phyloP scores from a whole-genome alignment of 2,329 filamentous ascomycete genomes.

The Fusarium protoensiforme region DNA sequence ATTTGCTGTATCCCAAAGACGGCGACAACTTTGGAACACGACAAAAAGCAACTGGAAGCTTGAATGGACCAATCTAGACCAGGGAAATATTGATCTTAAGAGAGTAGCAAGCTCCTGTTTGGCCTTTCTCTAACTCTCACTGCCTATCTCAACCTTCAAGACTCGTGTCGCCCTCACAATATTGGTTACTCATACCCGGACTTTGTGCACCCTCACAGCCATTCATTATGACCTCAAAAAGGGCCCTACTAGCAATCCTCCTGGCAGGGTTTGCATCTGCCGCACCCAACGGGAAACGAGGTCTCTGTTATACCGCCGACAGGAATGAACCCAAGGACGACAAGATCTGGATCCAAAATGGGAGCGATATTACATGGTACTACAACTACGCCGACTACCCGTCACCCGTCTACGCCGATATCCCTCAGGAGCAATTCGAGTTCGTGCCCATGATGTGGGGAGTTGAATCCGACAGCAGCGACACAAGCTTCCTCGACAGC shows the following conservation, averaged over 20 bases:
- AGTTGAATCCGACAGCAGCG: conserved; percentile 56
- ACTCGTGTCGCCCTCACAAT: background rate
- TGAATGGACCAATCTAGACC: background rate
- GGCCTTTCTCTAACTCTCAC: background rate
- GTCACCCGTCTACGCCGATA: conserved; percentile 60
- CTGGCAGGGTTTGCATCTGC: conserved; percentile 41
- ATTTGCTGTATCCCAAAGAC: background rate
- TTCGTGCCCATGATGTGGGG: conserved; percentile 89
- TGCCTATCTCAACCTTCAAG: background rate
- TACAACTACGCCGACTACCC: conserved; percentile 79
- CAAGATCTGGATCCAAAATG: conserved; percentile 68
- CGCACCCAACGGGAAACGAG: conserved; percentile 68
- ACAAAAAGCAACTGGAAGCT: background rate
- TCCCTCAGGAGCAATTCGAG: conserved; percentile 68
- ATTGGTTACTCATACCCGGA: background rate
- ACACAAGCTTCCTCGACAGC: conserved; percentile 69
- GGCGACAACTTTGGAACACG: background rate
- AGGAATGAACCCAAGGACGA: conserved; percentile 68
- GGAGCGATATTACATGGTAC: conserved; percentile 80
- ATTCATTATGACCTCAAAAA: conserved; percentile 18
- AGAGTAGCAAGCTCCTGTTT: background rate
- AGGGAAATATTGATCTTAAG: background rate
- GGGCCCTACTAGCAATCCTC: conserved; percentile 29
- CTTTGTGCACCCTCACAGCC: background rate
- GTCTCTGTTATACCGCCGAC: conserved; percentile 75